Percentiles rank a stretch among this genome's conserved stretches.
Conservation (phyloP, 2,329 filamentous ascomycete genomes). For the Alternaria solani region DNA sequence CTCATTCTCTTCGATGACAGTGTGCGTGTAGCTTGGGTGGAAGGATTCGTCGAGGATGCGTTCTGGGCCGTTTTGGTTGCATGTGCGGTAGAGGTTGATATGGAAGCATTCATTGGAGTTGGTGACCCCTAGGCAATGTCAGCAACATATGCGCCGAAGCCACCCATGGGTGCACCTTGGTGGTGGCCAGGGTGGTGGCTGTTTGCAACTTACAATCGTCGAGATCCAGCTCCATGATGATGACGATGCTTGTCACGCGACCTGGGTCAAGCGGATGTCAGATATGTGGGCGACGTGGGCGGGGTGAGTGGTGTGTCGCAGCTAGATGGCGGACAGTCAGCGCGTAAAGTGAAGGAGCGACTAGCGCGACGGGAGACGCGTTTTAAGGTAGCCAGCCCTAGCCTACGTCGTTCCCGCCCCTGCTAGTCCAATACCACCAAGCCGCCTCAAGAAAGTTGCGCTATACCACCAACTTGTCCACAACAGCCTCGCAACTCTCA, state of each 20-base stretch:
- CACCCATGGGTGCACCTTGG: not conserved
- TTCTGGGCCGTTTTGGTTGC: slow-evolving; percentile 25
- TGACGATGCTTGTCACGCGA: not conserved
- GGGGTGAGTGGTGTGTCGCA: slow-evolving; percentile 8
- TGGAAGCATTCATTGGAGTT: slow-evolving; percentile 50
- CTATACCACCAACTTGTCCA: slow-evolving; percentile 9
- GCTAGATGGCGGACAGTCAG: slow-evolving; percentile 1
- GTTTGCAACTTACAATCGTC: slow-evolving; percentile 40
- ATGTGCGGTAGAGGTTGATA: slow-evolving; percentile 48
- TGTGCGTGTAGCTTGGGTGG: slow-evolving; percentile 86
- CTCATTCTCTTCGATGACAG: slow-evolving; percentile 93
- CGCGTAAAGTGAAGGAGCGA: slow-evolving; percentile 24
- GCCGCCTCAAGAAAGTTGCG: slow-evolving; percentile 23
- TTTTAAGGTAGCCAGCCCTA: slow-evolving; percentile 28
- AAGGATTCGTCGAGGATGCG: slow-evolving; percentile 70
- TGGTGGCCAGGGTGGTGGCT: not conserved
- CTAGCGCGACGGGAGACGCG: slow-evolving; percentile 34
- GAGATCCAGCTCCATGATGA: slow-evolving; percentile 39
- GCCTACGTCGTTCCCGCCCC: slow-evolving; percentile 23
- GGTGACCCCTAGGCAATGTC: slow-evolving; percentile 38
- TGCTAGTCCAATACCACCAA: slow-evolving; percentile 3
- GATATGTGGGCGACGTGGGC: not conserved
- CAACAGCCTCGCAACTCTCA: slow-evolving; percentile 5
- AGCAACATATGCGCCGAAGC: not conserved
- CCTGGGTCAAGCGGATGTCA: not conserved